A percentile compares a stretch with the other conserved stretches of the same genome.
phyloP scores from a whole-genome alignment of 2,329 filamentous ascomycete genomes.

The Capronia epimyces region DNA sequence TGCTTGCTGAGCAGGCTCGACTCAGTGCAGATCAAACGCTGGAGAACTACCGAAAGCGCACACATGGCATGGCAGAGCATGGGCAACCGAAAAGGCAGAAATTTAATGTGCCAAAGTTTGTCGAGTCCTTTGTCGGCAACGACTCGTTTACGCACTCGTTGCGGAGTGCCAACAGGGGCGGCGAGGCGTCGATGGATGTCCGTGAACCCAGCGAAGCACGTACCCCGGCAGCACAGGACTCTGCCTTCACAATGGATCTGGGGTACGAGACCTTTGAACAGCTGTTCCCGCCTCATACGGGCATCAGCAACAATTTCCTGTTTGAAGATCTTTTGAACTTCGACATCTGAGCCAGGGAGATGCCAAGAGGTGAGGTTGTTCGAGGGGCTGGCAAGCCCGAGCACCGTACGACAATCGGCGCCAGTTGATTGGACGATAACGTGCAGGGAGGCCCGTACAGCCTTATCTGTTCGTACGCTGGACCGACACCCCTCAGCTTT shows the following conservation, averaged over 20 bases:
- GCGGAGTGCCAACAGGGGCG: conserved; percentile 9
- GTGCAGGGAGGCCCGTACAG: conserved; percentile 6
- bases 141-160: conserved; percentile 24
- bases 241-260: conserved; percentile 15
- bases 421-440: conserved; percentile 17
- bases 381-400: not conserved
- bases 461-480: conserved; percentile 13
- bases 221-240: conserved; percentile 12
- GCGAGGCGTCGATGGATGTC: conserved; percentile 16
- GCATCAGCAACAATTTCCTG: conserved; percentile 27
- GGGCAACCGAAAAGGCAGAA: conserved; percentile 24
- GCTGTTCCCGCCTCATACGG: conserved; percentile 24
- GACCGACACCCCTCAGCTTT: not conserved
- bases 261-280: conserved; percentile 25
- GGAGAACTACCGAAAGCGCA: conserved; percentile 26
- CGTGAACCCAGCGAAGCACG: conserved; percentile 12
- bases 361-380: conserved; percentile 5
- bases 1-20: conserved; percentile 27
- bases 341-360: conserved; percentile 17
- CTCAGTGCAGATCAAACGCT: conserved; percentile 24
- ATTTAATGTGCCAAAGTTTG: conserved; percentile 28
- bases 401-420: conserved; percentile 12
- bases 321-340: conserved; percentile 27
- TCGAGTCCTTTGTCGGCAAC: conserved; percentile 25
- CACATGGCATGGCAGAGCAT: conserved; percentile 14